Evolutionary conservation across 2,329 filamentous ascomycete species (phyloP).

Genomic region (Venturia aucupariae): DNA sequence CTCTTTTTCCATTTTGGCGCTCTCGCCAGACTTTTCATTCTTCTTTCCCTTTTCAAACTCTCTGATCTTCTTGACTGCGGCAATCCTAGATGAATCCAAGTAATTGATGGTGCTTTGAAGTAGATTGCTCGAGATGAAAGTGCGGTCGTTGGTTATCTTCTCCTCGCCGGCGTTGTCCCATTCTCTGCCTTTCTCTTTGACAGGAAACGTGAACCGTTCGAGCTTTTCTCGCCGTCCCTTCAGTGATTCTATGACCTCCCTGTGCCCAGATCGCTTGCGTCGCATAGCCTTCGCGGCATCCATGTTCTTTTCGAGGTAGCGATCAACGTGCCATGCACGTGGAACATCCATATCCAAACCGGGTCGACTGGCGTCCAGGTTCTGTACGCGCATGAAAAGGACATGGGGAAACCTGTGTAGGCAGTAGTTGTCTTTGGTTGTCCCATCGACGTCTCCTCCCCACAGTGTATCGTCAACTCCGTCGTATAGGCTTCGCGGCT

Average conservation of each 20-base stretch:
- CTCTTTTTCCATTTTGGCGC: neutral
- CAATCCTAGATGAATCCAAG: slow-evolving; percentile 17
- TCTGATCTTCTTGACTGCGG: neutral
- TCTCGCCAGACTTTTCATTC: neutral
- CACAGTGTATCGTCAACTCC: slow-evolving; percentile 44
- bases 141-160: neutral
- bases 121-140: neutral
- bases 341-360: slow-evolving; percentile 42
- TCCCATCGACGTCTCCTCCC: slow-evolving; percentile 31
- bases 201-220: neutral
- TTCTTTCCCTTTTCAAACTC: neutral
- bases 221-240: slow-evolving; percentile 25
- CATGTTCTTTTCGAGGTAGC: slow-evolving; percentile 47
- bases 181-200: neutral
- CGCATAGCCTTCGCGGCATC: slow-evolving; percentile 40
- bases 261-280: slow-evolving; percentile 26
- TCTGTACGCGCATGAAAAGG: slow-evolving; percentile 20
- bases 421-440: slow-evolving; percentile 33
- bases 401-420: slow-evolving; percentile 10
- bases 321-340: slow-evolving; percentile 47
- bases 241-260: slow-evolving; percentile 20
- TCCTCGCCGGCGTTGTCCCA: neutral
- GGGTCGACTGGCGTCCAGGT: slow-evolving; percentile 31
- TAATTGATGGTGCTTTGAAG: slow-evolving; percentile 20
- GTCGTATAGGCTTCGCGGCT: slow-evolving; percentile 42